phyloP scores from a whole-genome alignment of 768 basidiomycete species.

The Cystobasidium tubakii region DNA sequence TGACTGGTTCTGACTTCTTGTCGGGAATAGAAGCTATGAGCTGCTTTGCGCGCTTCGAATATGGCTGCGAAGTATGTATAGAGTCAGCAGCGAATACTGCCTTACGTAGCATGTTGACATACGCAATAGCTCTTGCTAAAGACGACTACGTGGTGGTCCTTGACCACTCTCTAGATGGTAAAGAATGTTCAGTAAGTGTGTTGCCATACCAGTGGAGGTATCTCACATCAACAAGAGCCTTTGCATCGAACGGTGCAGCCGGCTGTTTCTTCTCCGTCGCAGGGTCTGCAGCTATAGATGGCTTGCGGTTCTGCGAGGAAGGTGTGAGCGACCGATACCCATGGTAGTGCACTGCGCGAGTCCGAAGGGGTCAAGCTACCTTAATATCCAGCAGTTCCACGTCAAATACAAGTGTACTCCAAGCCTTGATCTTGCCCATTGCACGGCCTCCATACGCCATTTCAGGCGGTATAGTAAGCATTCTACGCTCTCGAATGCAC shows the following conservation, averaged over 20 bases:
- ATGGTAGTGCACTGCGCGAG: too few relatives aligned
- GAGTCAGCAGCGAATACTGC: not conserved
- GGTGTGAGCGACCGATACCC: not conserved
- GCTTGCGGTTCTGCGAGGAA: conserved; percentile 32
- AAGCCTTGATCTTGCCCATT: conserved; percentile 51
- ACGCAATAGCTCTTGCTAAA: conserved; percentile 40
- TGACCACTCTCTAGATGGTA: conserved; percentile 20
- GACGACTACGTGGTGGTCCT: conserved; percentile 36
- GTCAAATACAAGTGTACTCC: conserved; percentile 49
- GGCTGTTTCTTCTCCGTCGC: not conserved
- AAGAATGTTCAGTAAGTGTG: not conserved
- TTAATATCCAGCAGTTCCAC: conserved; percentile 52
- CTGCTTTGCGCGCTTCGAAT: conserved; percentile 26
- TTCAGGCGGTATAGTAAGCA: conserved; percentile 34
- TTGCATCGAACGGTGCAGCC: not conserved
- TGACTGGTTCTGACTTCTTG: conserved; percentile 38
- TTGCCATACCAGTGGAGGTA: too few relatives aligned
- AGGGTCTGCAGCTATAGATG: conserved; percentile 12
- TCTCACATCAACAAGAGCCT: not conserved
- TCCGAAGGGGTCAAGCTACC: too few relatives aligned
- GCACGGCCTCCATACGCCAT: conserved; percentile 46
- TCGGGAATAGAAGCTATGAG: conserved; percentile 36
- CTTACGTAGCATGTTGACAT: not conserved
- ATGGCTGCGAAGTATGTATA: not conserved
- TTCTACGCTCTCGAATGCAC: conserved; percentile 50